Conservation (phyloP, 2,329 filamentous ascomycete species). For the Fusarium citri region DNA sequence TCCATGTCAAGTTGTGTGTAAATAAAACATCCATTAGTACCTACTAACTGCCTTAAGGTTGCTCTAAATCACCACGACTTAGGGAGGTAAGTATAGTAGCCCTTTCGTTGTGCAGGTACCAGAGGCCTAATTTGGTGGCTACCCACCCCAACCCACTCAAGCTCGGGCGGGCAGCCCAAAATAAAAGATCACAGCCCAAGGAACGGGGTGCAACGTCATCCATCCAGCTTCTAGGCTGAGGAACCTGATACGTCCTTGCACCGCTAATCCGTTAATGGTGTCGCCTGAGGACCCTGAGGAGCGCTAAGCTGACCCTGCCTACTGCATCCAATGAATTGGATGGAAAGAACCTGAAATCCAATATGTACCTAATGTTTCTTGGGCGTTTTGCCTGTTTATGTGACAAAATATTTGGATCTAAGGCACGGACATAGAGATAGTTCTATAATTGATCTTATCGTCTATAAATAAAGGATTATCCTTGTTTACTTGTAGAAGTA, state of each 20-base stretch:
- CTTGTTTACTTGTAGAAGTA: background rate
- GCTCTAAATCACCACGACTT: background rate
- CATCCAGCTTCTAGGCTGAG: constrained; percentile 19
- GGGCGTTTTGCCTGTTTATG: constrained; percentile 10
- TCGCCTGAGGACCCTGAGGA: constrained; percentile 28
- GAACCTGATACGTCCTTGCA: constrained; percentile 28
- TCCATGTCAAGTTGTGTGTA: background rate
- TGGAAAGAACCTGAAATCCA: background rate
- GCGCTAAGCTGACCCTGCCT: constrained; percentile 32
- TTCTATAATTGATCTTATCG: background rate
- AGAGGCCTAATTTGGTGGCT: background rate
- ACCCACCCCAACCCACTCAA: background rate
- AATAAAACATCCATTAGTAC: background rate
- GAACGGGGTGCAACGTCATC: constrained; percentile 35
- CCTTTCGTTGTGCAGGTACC: background rate
- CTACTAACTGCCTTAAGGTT: background rate
- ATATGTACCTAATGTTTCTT: background rate
- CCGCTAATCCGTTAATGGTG: constrained; percentile 19
- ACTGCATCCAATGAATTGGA: constrained; percentile 17
- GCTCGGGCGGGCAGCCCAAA: constrained; percentile 7
- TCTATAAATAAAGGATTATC: background rate
- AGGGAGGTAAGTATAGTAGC: too few relatives aligned
- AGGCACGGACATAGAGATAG: background rate
- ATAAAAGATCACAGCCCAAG: constrained; percentile 24
- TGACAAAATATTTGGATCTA: background rate